These are phyloP conservation scores for Hanseniaspora guilliermondii DNA, from an alignment of 805 yeast genomes.

Conservation along the genomic window DNA sequence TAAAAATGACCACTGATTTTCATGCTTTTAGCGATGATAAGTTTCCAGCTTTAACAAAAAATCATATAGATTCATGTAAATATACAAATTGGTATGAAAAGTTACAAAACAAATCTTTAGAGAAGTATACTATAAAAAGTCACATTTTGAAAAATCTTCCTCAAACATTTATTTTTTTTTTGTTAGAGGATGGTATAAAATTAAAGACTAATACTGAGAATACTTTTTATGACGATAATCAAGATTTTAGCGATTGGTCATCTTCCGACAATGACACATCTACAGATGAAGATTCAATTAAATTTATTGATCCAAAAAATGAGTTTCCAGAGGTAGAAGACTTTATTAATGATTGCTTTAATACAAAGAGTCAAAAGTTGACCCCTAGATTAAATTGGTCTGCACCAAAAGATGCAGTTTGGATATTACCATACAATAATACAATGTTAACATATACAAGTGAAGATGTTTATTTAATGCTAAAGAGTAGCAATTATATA, in stretches of 20 bases:
- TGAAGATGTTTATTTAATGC: conserved; percentile 63
- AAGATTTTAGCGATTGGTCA: conserved; percentile 69
- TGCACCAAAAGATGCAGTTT: conserved; percentile 85
- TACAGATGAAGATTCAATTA: conserved; percentile 16
- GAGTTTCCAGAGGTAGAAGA: conserved; percentile 52
- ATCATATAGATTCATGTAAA: conserved; percentile 40
- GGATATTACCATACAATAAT: conserved; percentile 69
- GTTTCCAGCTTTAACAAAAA: conserved; percentile 23
- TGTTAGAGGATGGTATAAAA: conserved; percentile 55
- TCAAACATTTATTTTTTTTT: conserved; percentile 42
- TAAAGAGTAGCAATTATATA: conserved; percentile 80
- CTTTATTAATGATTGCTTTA: conserved; percentile 35
- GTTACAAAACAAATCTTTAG: conserved; percentile 27
- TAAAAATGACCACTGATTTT: neutral
- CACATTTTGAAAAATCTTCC: conserved; percentile 50
- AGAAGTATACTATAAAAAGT: neutral
- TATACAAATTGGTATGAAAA: conserved; percentile 49
- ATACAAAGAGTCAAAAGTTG: conserved; percentile 34
- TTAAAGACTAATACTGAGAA: conserved; percentile 37
- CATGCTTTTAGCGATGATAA: conserved; percentile 7
- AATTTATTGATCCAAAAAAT: conserved; percentile 32
- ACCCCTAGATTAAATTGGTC: conserved; percentile 95
- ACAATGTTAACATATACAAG: conserved; percentile 58
- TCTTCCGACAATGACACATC: conserved; percentile 29
- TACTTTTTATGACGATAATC: conserved; percentile 29